Evolutionary conservation across 768 basidiomycete genomes (phyloP), one percentile per base, ranked within the genome.

Genomic region (Trametes elegans): DNA sequence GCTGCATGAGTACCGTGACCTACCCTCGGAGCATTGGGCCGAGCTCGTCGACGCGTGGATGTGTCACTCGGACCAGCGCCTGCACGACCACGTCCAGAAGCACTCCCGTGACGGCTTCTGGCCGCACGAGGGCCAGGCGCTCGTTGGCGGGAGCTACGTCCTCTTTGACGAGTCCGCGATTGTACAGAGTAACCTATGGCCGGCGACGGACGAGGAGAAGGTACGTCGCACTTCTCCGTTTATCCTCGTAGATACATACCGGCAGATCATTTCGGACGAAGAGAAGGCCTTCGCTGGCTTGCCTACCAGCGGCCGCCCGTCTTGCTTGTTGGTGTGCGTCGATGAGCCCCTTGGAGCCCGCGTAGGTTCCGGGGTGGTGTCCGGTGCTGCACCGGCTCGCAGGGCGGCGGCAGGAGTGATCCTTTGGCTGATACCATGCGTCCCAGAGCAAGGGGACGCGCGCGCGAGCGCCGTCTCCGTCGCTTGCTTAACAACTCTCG

Each of bases 31-130:
- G 66, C 88, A 98, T 64, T 98, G 96, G 96, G 88, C 93, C 59
- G 96, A 98, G 68, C 84, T 98, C 14, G 83, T 98, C 18, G 96
- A 98, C 59, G 88, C 94, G 7, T 98, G 96, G 96, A 93, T 98
- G 89, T 98, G 96, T 64, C 96, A 98, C 70, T 70, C 84, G 8
- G 93, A 97, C 64, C 93, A 96, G 73, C 84, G 81, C 38, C 74
- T 98, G 44, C 82, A 88, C 58, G 84, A 85, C 29, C 81, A 84
- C 13, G 79, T 92, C 3, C 71, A 80, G 46, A 76, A 80, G 57
- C 79, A 79, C 59, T 75, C 72, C 70, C 75, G 73, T 63, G 71
- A 78, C 55, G 89, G 88, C 16, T 88, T 98, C 68, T 93, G 90
- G 88, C 95, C 96, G 1, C 70, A 74, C 3, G 64, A 66, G 14